phyloP scores from a whole-genome alignment of 257 asterid genomes.

The Nicotiana attenuata region DNA sequence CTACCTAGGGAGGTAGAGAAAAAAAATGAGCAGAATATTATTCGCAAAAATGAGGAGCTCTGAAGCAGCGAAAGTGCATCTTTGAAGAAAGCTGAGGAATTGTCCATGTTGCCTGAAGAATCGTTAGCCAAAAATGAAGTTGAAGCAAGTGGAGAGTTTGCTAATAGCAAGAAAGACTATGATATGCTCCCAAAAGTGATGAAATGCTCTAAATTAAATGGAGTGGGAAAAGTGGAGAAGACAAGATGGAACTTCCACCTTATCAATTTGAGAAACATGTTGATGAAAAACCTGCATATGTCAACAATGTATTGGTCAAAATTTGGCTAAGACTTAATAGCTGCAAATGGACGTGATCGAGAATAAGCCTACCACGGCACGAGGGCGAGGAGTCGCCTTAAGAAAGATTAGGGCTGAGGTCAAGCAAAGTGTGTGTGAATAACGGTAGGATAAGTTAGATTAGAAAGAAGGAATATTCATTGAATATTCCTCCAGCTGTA shows the following conservation, averaged over 20 bases:
- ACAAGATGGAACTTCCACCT: constrained; percentile 33
- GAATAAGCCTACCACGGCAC: too few relatives aligned
- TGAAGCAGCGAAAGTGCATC: constrained; percentile 52
- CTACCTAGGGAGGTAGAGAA: too few relatives aligned
- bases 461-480: too few relatives aligned
- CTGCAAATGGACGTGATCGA: too few relatives aligned
- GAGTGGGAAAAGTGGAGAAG: constrained; percentile 43
- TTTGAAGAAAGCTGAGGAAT: constrained; percentile 45
- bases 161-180: constrained; percentile 75
- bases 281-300: constrained; percentile 26
- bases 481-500: too few relatives aligned
- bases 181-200: constrained; percentile 85
- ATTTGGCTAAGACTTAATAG: too few relatives aligned
- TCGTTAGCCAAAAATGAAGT: constrained; percentile 46
- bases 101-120: constrained; percentile 72
- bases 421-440: too few relatives aligned
- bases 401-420: too few relatives aligned
- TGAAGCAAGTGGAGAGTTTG: constrained; percentile 54
- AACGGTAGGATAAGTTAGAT: too few relatives aligned
- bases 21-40: constrained; percentile 49
- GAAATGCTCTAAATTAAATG: constrained; percentile 83
- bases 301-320: too few relatives aligned
- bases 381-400: too few relatives aligned
- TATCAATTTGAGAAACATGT: constrained; percentile 25
- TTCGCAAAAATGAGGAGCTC: constrained; percentile 68